These are phyloP conservation scores for Cruciata laevipes DNA, from an alignment of 257 asterid genomes.

Conservation along the genomic window DNA sequence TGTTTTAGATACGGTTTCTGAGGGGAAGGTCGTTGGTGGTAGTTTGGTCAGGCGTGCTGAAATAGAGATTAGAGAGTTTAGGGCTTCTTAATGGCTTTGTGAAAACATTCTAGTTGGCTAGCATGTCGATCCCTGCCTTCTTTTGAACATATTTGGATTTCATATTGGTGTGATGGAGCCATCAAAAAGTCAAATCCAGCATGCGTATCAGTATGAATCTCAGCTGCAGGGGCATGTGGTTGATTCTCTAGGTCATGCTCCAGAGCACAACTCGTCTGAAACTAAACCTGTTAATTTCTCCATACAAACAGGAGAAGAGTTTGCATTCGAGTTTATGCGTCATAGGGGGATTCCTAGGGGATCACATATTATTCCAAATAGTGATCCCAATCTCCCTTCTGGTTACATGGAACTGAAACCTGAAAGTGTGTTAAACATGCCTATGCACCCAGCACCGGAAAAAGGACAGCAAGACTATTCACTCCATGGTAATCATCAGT, in stretches of 20 bases:
- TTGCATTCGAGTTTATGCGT: slow-evolving; percentile 83
- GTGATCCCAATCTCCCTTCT: slow-evolving; percentile 48
- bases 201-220: slow-evolving; percentile 27
- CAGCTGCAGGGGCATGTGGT: slow-evolving; percentile 36
- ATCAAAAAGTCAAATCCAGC: slow-evolving; percentile 29
- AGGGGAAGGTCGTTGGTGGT: neutral
- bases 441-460: slow-evolving; percentile 30
- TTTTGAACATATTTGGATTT: slow-evolving; percentile 20
- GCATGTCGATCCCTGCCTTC: slow-evolving; percentile 25
- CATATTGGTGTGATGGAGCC: slow-evolving; percentile 45
- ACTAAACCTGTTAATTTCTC: slow-evolving; percentile 77
- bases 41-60: no score
- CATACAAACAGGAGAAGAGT: slow-evolving; percentile 96
- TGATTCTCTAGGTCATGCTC: slow-evolving; percentile 34
- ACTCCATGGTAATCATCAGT: slow-evolving; percentile 28
- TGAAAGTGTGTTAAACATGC: slow-evolving; percentile 54
- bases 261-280: slow-evolving; percentile 38
- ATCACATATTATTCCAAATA: slow-evolving; percentile 36
- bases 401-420: slow-evolving; percentile 61
- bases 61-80: no score
- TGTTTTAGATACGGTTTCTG: no score
- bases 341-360: slow-evolving; percentile 59
- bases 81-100: slow-evolving; percentile 19
- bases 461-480: slow-evolving; percentile 39
- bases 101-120: slow-evolving; percentile 25